Conservation (phyloP, 139 green algal genomes). For the Chlorella sp. region DNA sequence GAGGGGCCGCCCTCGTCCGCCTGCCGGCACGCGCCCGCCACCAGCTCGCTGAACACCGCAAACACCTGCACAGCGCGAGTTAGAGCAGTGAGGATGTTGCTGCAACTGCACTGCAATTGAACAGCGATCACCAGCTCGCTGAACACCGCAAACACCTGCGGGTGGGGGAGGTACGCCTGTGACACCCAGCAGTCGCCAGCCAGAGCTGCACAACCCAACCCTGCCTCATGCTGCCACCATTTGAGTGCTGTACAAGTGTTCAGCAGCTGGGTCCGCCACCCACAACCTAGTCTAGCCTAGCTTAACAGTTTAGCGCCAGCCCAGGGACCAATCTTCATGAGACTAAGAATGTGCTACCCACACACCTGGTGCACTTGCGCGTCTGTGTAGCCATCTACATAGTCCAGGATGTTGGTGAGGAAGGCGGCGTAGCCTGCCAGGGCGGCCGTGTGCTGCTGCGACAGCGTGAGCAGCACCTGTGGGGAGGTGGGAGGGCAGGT, state of each 20-base stretch:
- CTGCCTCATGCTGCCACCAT: no score
- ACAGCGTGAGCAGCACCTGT: slow-evolving; percentile 34
- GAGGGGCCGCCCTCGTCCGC: not conserved
- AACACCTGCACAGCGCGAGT: slow-evolving; percentile 20
- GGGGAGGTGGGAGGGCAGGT: no score
- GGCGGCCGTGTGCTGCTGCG: not conserved
- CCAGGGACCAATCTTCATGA: not conserved
- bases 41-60: slow-evolving; percentile 45
- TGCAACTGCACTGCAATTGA: no score
- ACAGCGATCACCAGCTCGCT: slow-evolving; percentile 46
- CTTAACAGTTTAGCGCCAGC: no score
- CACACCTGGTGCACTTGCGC: slow-evolving; percentile 38
- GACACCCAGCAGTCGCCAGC: no score
- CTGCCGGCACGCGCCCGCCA: slow-evolving; percentile 23
- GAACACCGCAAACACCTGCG: slow-evolving; percentile 42
- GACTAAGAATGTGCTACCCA: not conserved
- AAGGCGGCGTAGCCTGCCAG: slow-evolving; percentile 52
- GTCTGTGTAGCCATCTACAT: slow-evolving; percentile 38
- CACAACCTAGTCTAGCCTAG: no score
- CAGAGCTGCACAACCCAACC: no score
- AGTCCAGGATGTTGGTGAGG: slow-evolving; percentile 42
- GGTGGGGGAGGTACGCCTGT: no score
- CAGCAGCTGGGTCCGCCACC: no score
- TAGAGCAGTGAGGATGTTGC: no score
- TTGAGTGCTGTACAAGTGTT: no score